Evolutionary conservation across 192 early-diverging fungal species (phyloP), one percentile per base, ranked within the genome.

Genomic region (Funneliformis mosseae): DNA sequence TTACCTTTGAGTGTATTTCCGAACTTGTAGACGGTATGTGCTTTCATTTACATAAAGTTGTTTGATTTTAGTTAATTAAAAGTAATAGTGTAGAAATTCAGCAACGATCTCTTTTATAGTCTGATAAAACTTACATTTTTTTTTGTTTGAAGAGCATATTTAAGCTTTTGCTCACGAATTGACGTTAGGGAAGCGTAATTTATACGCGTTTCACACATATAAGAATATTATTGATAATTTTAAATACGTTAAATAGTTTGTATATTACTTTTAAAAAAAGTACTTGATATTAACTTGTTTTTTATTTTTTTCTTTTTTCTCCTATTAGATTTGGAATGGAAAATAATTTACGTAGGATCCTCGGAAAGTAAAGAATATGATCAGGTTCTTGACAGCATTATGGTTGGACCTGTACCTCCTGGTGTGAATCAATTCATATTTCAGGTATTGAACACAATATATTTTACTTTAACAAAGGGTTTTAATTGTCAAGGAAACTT

Each of bases 391-490:
- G 98, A 99, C 80, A 95, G 94, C 67, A 93, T 98, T 50, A 91
- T 96, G 85, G 96, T 99, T 4, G 98, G 98, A 5, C 98, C 98
- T 59, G 92, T 99, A 16, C 98, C 98, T 8, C 91, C 96, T 23
- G 98, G 97, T 46, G 87, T 97, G 43, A 96, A 93, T 90, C 96
- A 95, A 86, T 99, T 99, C 85, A 84, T 96, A 74, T 94, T 99
- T 67, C 87, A 92, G 91, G 95, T 96, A 89, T 23, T 81, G 6
- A 1, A 39, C 33, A 67, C 12, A 12, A 21, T n/a, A n/a, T n/a
- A 16, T 27, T 76, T 76, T 27, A 8, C 46, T 42, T 59, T 43
- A 25, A 43, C 27, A 16, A 23, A 45, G n/a, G 45, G 33, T 33
- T 33, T 33, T 33, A 62, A 42, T 25, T 45, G 39, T 14, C n/a